Percentiles rank a stretch among this genome's conserved stretches.
phyloP scores from a whole-genome alignment of 495 filamentous ascomycete species.

The Hypoxylon fragiforme region DNA sequence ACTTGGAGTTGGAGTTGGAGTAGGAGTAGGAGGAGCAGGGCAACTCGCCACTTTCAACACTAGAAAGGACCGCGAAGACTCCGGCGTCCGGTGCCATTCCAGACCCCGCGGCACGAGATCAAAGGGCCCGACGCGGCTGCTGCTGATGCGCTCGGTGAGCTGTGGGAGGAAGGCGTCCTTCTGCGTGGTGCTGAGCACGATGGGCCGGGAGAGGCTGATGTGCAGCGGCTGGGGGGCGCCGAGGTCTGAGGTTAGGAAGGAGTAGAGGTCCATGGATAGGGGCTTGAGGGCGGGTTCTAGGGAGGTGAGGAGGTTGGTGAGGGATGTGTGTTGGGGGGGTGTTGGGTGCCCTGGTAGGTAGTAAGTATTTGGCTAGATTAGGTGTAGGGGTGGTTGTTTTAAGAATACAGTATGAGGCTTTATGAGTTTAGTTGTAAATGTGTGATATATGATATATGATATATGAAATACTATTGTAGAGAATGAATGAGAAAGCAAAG shows the following conservation, averaged over 20 bases:
- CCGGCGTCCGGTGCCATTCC: constrained; percentile 54
- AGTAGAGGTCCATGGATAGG: constrained; percentile 46
- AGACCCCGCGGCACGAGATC: constrained; percentile 32
- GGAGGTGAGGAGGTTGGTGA: constrained; percentile 56
- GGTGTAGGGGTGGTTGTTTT: not conserved
- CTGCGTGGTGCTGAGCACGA: constrained; percentile 67
- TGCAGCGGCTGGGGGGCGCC: constrained; percentile 82
- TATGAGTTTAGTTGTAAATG: too few species aligned
- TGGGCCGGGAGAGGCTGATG: constrained; percentile 80
- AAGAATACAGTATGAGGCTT: too few species aligned
- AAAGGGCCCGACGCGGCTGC: constrained; percentile 42
- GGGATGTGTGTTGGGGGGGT: constrained; percentile 54
- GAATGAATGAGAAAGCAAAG: not conserved
- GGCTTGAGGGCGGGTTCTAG: constrained; percentile 35
- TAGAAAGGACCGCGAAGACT: constrained; percentile 83
- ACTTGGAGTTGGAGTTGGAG: not conserved
- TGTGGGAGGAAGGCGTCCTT: constrained; percentile 62
- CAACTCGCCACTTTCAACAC: constrained; percentile 61
- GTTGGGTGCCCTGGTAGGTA: constrained; percentile 67
- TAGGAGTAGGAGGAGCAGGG: not conserved
- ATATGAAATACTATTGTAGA: not conserved
- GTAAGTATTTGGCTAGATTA: too few species aligned
- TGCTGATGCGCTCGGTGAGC: constrained; percentile 38
- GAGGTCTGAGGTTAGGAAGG: constrained; percentile 73
- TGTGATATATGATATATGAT: too few species aligned